phyloP scores from a whole-genome alignment of 495 filamentous ascomycete genomes.

The Xylaria palmicola region DNA sequence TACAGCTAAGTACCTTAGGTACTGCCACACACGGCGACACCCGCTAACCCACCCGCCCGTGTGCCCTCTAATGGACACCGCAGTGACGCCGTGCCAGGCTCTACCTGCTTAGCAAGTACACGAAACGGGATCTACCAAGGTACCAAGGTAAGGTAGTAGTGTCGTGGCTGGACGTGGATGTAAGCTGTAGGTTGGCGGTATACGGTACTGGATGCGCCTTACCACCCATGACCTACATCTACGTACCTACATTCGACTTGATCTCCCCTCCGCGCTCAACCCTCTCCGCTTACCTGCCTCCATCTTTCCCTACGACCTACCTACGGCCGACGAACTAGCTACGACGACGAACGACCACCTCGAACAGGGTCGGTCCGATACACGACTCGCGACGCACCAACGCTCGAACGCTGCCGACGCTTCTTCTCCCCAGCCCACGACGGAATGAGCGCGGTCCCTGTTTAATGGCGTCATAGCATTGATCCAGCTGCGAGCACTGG shows the following conservation, averaged over 20 bases:
- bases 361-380: neutral
- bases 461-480: slow-evolving; percentile 33
- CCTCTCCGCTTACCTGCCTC: slow-evolving; percentile 6
- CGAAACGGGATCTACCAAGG: too few relatives aligned
- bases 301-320: neutral
- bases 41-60: too few relatives aligned
- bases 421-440: neutral
- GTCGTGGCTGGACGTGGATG: too few relatives aligned
- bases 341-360: neutral
- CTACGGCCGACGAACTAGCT: neutral
- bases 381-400: neutral
- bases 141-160: too few relatives aligned
- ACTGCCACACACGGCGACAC: too few relatives aligned
- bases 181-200: too few relatives aligned
- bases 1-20: neutral
- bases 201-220: slow-evolving; percentile 10
- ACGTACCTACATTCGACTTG: neutral
- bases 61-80: too few relatives aligned
- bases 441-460: slow-evolving; percentile 3
- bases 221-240: neutral
- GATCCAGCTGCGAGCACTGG: slow-evolving; percentile 29
- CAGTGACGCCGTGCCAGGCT: too few relatives aligned
- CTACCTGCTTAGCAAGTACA: too few relatives aligned
- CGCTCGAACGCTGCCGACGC: neutral
- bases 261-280: neutral